Evolutionary conservation across 108 stramenopile genomes (phyloP), one percentile per base, ranked within the genome.

Genomic region (Nannochloropsis gaditana): DNA sequence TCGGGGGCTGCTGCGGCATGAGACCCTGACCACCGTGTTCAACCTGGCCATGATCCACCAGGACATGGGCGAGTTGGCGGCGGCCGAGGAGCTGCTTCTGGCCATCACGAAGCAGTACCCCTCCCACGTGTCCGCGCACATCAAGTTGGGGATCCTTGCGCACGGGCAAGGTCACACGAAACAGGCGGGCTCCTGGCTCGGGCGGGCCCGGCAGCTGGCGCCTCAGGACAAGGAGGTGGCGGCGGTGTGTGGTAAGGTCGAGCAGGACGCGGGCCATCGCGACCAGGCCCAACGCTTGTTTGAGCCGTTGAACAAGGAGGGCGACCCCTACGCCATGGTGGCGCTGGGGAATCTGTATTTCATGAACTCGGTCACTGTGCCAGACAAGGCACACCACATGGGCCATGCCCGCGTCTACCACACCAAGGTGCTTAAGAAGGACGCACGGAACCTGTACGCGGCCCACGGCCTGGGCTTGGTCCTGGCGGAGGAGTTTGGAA

Each of bases 261-360:
- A 73, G 59, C 59, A 73, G 59, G 59, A 73, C 59, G 15, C 8
- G 59, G 59, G 59, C 19, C 15, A n/a, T 15, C 15, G 59, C 19
- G 59, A 73, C n/a, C 59, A 73, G 59, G 59, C 59, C 19, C 59
- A 73, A n/a, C 59, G 59, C 19, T 73, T 73, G 59, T 73, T 73
- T 73, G 59, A 73, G 59, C 59, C 59, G 2, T 8, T 73, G 2
- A 73, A 73, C n/a, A 73, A 73, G 59, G 59, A 73, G 59, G 87
- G 87, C 45, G 87, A 88, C 45, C 80, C 83, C 81, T 88, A 88
- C 84, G 88, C 88, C 11, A 85, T 85, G 84, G 83, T 88, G 43
- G 81, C 84, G 5, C 43, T 88, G 79, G 88, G 88, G 5, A 85
- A 88, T 44, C 45, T 88, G 42, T 88, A 85, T 84, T 85, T 85